These are phyloP conservation scores for Neopestalotiopsis sp. DNA, from an alignment of 2,329 filamentous ascomycete genomes.

Conservation along the genomic window DNA sequence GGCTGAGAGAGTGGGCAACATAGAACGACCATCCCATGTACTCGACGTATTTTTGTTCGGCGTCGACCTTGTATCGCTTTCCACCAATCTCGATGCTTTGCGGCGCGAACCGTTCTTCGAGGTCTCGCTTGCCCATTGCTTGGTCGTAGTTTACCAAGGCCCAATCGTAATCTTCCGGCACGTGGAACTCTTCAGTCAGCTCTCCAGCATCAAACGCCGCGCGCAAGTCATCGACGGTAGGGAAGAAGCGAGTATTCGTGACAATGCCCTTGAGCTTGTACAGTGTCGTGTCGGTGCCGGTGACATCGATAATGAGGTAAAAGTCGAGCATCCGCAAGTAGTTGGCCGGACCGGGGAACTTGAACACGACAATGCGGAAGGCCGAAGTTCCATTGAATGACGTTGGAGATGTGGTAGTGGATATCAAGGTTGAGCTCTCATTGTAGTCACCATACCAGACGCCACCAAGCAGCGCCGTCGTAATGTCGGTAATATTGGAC, in stretches of 20 bases:
- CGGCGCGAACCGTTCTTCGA: constrained; percentile 41
- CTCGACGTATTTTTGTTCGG: constrained; percentile 50
- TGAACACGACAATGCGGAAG: constrained; percentile 46
- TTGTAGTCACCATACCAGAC: constrained; percentile 38
- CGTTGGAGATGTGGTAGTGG: constrained; percentile 39
- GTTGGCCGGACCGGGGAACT: constrained; percentile 41
- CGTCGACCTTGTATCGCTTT: constrained; percentile 48
- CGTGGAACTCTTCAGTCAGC: constrained; percentile 38
- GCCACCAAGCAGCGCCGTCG: constrained; percentile 41
- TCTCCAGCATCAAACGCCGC: constrained; percentile 43
- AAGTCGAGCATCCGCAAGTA: constrained; percentile 51
- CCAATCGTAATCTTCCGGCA: constrained; percentile 39
- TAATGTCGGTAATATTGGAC: constrained; percentile 51
- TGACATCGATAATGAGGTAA: constrained; percentile 47
- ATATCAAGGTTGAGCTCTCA: constrained; percentile 36
- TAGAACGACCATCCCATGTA: constrained; percentile 61
- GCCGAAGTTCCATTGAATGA: constrained; percentile 46
- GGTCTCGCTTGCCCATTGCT: constrained; percentile 36
- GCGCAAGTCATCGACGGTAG: constrained; percentile 38
- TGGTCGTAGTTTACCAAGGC: constrained; percentile 39
- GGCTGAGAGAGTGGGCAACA: constrained; percentile 46
- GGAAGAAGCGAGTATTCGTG: constrained; percentile 44
- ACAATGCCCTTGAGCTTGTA: constrained; percentile 49
- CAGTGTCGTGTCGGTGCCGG: constrained; percentile 46
- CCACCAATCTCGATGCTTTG: constrained; percentile 43